phyloP scores from a whole-genome alignment of 345 rosid genomes.

The Euphorbia peplus region DNA sequence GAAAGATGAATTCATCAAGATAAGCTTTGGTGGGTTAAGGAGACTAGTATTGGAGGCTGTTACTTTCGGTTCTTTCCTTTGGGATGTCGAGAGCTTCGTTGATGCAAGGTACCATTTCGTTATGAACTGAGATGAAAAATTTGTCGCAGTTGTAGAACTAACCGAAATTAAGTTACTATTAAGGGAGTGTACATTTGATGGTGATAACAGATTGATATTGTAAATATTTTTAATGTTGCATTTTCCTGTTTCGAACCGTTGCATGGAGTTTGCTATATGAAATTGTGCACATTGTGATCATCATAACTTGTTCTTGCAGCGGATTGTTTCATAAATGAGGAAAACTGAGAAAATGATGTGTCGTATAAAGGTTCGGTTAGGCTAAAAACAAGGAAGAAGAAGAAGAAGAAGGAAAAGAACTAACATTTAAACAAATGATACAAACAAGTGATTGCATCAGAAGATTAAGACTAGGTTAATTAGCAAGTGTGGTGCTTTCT shows the following conservation, averaged over 20 bases:
- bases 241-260: constrained; percentile 1
- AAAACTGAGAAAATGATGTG: not conserved
- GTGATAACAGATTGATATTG: constrained; percentile 4
- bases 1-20: constrained; percentile 62
- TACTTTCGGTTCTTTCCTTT: constrained; percentile 92
- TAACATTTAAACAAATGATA: not conserved
- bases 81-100: constrained; percentile 95
- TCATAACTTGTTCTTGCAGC: not conserved
- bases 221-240: constrained; percentile 4
- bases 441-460: not conserved
- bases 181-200: constrained; percentile 17
- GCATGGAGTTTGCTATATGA: constrained; percentile 1
- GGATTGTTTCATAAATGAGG: not conserved
- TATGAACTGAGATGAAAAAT: constrained; percentile 38
- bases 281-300: too few relatives aligned
- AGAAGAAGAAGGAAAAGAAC: not conserved
- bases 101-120: constrained; percentile 95
- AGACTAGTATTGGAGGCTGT: constrained; percentile 96
- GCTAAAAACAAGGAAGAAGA: not conserved
- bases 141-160: constrained; percentile 10
- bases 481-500: not conserved
- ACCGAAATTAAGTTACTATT: constrained; percentile 12
- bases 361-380: not conserved
- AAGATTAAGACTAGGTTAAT: not conserved
- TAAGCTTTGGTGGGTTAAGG: constrained; percentile 84